phyloP scores from a whole-genome alignment of 2,329 filamentous ascomycete genomes.

The Dactylellina parvicollis region DNA sequence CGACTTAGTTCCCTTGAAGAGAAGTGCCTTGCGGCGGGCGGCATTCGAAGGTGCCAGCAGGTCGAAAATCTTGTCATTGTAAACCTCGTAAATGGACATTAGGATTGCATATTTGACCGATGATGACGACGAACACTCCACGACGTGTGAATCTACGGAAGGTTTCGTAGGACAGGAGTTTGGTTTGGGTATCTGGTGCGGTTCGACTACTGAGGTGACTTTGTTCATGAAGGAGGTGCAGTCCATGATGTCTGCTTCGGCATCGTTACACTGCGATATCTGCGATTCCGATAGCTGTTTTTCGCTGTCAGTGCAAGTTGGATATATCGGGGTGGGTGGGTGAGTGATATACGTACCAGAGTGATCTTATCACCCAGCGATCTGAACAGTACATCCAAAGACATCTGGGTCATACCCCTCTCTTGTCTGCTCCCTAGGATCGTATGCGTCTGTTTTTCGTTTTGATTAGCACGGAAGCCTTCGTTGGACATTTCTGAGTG shows the following conservation, averaged over 20 bases:
- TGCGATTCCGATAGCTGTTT: conserved; percentile 41
- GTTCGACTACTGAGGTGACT: conserved; percentile 45
- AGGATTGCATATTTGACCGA: conserved; percentile 77
- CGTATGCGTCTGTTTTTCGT: conserved; percentile 80
- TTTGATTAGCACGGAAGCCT: conserved; percentile 12
- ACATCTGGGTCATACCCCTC: conserved; percentile 88
- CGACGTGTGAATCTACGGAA: conserved; percentile 30
- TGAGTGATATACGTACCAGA: conserved; percentile 3
- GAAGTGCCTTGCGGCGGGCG: conserved; percentile 75
- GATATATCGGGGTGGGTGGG: neutral
- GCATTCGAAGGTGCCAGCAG: conserved; percentile 71
- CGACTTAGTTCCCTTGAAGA: conserved; percentile 91
- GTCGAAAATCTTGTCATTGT: conserved; percentile 98
- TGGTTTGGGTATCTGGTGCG: conserved; percentile 44
- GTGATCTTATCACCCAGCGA: conserved; percentile 77
- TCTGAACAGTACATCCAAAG: conserved; percentile 87
- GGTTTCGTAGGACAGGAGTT: conserved; percentile 46
- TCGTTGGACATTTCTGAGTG: neutral
- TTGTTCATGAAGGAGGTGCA: conserved; percentile 37
- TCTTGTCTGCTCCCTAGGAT: conserved; percentile 88
- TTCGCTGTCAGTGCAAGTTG: neutral
- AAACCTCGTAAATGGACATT: conserved; percentile 98
- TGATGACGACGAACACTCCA: conserved; percentile 10
- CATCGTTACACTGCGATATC: conserved; percentile 49
- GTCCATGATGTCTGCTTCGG: conserved; percentile 43